These are phyloP conservation scores for Aspergillus kassunensis DNA, from an alignment of 495 filamentous ascomycete genomes.

Conservation along the genomic window DNA sequence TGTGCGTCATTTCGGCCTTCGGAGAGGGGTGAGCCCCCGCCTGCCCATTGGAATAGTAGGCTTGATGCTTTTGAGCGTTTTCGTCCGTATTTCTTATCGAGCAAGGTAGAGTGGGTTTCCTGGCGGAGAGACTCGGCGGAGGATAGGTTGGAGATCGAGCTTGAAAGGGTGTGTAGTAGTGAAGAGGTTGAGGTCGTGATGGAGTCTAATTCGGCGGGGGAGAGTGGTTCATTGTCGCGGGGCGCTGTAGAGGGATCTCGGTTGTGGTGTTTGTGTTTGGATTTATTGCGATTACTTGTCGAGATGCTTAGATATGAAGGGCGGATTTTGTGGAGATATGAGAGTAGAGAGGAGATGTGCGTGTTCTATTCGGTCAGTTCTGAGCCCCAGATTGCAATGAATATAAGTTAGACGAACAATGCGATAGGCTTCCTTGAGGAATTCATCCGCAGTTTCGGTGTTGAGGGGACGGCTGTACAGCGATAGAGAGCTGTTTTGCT, in stretches of 20 bases:
- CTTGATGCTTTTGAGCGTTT: conserved; percentile 16
- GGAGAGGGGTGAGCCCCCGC: conserved; percentile 2
- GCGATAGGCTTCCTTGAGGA: conserved; percentile 90
- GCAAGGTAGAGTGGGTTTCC: conserved; percentile 60
- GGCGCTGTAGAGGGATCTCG: conserved; percentile 22
- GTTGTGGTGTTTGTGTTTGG: conserved; percentile 28
- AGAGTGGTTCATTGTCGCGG: conserved; percentile 39
- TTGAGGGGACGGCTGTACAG: conserved; percentile 21
- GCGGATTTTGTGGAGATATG: conserved; percentile 76
- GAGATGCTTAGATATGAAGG: conserved; percentile 74
- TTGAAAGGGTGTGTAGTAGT: conserved; percentile 76
- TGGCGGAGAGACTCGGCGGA: conserved; percentile 79
- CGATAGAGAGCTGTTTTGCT: background rate
- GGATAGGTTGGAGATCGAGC: conserved; percentile 69
- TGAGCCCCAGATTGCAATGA: conserved; percentile 11
- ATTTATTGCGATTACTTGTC: too few species aligned
- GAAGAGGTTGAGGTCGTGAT: conserved; percentile 82
- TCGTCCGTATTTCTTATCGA: conserved; percentile 63
- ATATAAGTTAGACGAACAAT: conserved; percentile 68
- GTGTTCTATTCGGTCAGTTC: conserved; percentile 57
- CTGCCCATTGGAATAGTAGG: conserved; percentile 22
- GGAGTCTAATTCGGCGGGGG: conserved; percentile 67
- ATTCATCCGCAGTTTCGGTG: conserved; percentile 67
- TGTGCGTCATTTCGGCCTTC: too few species aligned
- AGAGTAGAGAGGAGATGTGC: conserved; percentile 71